phyloP scores from a whole-genome alignment of 495 filamentous ascomycete species.

The Copromyces sp. region DNA sequence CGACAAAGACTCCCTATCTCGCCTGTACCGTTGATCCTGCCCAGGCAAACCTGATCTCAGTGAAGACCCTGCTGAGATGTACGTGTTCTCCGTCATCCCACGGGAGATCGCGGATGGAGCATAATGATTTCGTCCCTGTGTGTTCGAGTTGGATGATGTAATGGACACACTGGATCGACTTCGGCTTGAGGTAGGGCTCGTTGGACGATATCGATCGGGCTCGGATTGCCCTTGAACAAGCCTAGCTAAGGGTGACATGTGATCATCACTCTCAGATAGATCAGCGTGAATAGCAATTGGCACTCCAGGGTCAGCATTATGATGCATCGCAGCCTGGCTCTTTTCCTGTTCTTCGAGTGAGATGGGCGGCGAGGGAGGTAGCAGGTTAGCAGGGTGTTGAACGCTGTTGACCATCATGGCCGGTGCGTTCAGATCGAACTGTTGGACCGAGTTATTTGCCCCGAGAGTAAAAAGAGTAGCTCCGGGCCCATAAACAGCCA shows the following conservation, averaged over 20 bases:
- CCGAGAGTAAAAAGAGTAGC: conserved; percentile 90
- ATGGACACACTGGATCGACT: conserved; percentile 55
- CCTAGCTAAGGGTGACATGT: conserved; percentile 54
- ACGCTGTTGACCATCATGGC: conserved; percentile 66
- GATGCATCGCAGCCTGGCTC: conserved; percentile 27
- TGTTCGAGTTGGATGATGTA: conserved; percentile 39
- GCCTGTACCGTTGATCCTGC: conserved; percentile 20
- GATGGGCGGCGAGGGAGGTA: conserved; percentile 68
- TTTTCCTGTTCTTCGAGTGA: conserved; percentile 56
- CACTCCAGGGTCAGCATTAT: conserved; percentile 35
- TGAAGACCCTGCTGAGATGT: conserved; percentile 54
- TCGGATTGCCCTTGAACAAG: conserved; percentile 43
- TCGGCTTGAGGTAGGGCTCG: conserved; percentile 53
- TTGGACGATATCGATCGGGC: conserved; percentile 46
- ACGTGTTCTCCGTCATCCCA: conserved; percentile 46
- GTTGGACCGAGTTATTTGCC: conserved; percentile 79
- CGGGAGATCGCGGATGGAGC: conserved; percentile 39
- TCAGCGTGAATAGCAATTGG: conserved; percentile 43
- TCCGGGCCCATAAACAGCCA: conserved; percentile 80
- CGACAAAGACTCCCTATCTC: conserved; percentile 47
- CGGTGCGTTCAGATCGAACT: conserved; percentile 84
- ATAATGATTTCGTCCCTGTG: conserved; percentile 23
- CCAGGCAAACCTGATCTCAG: conserved; percentile 31
- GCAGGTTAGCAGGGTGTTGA: conserved; percentile 65
- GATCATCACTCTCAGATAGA: conserved; percentile 54